Evolutionary conservation across 2,329 filamentous ascomycete genomes (phyloP).

Genomic region (Aureobasidium sp.): DNA sequence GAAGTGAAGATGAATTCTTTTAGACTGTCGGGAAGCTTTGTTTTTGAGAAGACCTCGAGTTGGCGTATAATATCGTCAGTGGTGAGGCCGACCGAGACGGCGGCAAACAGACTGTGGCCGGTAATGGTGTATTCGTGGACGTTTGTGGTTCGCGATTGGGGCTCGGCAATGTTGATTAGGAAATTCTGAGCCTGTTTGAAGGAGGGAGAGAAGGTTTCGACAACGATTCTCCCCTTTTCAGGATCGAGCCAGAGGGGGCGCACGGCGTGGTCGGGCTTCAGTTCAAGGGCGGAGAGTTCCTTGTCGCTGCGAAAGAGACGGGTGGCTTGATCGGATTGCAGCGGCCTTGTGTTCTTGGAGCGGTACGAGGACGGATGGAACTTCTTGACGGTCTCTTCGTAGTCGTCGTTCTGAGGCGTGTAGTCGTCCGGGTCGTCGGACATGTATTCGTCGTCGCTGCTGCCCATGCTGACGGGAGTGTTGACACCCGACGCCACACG

Average conservation of each 20-base stretch:
- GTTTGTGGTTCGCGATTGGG: slow-evolving; percentile 78
- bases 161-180: slow-evolving; percentile 91
- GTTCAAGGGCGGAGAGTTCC: slow-evolving; percentile 73
- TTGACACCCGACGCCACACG: slow-evolving; percentile 33
- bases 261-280: slow-evolving; percentile 85
- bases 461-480: slow-evolving; percentile 38
- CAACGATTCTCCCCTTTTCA: slow-evolving; percentile 74
- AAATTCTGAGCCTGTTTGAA: slow-evolving; percentile 88
- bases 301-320: slow-evolving; percentile 49
- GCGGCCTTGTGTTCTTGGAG: slow-evolving; percentile 37
- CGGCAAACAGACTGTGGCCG: slow-evolving; percentile 87
- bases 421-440: slow-evolving; percentile 22
- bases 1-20: slow-evolving; percentile 73
- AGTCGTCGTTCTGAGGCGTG: slow-evolving; percentile 26
- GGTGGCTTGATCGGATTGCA: slow-evolving; percentile 48
- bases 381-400: slow-evolving; percentile 45
- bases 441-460: slow-evolving; percentile 51
- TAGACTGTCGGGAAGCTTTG: slow-evolving; percentile 73
- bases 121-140: slow-evolving; percentile 93
- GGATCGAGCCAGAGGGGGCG: slow-evolving; percentile 93
- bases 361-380: slow-evolving; percentile 48
- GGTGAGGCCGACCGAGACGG: slow-evolving; percentile 87
- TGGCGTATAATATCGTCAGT: slow-evolving; percentile 85
- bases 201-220: slow-evolving; percentile 88
- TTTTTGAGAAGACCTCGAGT: slow-evolving; percentile 83